A percentile compares a stretch with the other conserved stretches of the same genome.
These are phyloP conservation scores for Gastrolobium villosum DNA, from an alignment of 306 rosid species.

Conservation along the genomic window DNA sequence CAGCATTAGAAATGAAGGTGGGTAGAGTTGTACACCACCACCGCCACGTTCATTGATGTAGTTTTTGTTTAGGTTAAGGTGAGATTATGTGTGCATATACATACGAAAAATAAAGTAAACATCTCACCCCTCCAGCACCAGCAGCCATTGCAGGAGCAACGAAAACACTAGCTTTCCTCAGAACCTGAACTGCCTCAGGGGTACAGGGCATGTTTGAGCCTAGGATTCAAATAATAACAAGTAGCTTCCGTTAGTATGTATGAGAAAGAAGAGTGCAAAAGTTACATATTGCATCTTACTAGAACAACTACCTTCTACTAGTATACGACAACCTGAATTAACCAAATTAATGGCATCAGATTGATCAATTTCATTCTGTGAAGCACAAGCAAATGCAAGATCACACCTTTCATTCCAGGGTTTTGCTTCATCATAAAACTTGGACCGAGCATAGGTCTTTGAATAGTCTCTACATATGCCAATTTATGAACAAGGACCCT, in stretches of 20 bases:
- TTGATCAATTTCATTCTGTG: conserved; percentile 95
- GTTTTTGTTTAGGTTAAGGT: conserved; percentile 17
- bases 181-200: conserved; percentile 87
- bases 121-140: conserved; percentile 98
- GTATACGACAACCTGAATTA: conserved; percentile 88
- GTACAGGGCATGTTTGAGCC: conserved; percentile 99
- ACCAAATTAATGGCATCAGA: conserved; percentile 90
- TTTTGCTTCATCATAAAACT: conserved; percentile 95
- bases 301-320: conserved; percentile 83
- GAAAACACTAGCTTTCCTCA: conserved; percentile 89
- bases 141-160: conserved; percentile 99
- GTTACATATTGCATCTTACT: conserved; percentile 21
- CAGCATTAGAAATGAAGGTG: not conserved
- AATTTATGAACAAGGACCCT: conserved; percentile 48
- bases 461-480: conserved; percentile 86
- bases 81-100: conserved; percentile 3
- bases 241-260: conserved; percentile 39
- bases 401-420: conserved; percentile 98
- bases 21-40: not conserved
- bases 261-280: conserved; percentile 24
- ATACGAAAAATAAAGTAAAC: conserved; percentile 47
- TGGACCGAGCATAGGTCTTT: conserved; percentile 95
- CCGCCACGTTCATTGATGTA: not conserved
- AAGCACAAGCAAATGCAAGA: conserved; percentile 96
- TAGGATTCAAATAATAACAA: conserved; percentile 47